Percentiles rank a stretch among this genome's conserved stretches.
These are phyloP conservation scores for Stellera chamaejasme DNA, from an alignment of 345 rosid species.

Conservation along the genomic window DNA sequence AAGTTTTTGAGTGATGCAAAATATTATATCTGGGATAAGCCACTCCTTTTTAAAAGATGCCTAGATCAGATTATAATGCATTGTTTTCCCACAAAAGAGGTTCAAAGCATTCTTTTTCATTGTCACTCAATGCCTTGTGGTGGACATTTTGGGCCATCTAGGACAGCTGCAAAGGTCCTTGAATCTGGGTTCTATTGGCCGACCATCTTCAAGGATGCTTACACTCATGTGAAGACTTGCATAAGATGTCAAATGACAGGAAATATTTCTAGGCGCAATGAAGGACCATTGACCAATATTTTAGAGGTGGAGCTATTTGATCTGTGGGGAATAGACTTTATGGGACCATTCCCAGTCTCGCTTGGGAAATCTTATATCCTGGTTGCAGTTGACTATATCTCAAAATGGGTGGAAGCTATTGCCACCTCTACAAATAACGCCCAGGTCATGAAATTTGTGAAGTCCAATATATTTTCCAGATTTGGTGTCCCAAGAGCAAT, in stretches of 20 bases:
- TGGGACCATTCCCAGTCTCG: no score
- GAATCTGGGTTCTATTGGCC: no score
- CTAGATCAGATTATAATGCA: not conserved
- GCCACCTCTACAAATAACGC: not conserved
- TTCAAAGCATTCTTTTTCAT: not conserved
- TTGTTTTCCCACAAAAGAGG: not conserved
- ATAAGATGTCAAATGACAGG: not conserved
- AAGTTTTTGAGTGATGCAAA: not conserved
- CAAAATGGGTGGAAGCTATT: no score
- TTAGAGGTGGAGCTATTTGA: not conserved
- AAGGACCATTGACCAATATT: not conserved
- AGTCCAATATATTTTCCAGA: no score
- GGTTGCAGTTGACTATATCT: no score
- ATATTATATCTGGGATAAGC: not conserved
- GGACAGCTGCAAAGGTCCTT: no score
- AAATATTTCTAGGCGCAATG: not conserved
- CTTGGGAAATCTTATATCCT: no score
- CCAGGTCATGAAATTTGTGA: not conserved
- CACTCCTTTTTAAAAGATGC: constrained; percentile 1
- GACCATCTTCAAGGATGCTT: no score
- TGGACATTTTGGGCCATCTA: not conserved
- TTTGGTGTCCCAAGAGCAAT: no score
- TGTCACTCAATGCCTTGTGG: not conserved
- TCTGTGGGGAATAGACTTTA: no score
- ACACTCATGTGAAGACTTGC: not conserved